A percentile compares a stretch with the other conserved stretches of the same genome.
Conservation (phyloP, 495 filamentous ascomycete genomes). For the Echria macrotheca region DNA sequence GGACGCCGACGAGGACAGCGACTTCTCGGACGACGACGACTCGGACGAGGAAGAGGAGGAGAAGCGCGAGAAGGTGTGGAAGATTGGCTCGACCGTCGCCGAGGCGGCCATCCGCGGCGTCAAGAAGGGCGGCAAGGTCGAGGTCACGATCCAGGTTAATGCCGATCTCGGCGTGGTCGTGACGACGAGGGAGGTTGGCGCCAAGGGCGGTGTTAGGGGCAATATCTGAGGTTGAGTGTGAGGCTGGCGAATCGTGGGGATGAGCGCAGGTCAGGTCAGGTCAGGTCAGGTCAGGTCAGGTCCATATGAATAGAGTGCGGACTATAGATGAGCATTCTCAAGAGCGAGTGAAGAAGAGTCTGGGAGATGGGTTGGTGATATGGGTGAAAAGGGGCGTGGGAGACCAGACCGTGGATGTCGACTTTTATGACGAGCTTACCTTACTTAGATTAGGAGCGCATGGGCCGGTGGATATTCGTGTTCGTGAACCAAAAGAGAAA, state of each 20-base stretch:
- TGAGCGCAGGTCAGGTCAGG: no score
- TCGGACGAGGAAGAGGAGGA: constrained; percentile 84
- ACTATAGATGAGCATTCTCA: no score
- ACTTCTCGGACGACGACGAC: constrained; percentile 57
- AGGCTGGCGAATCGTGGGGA: neutral
- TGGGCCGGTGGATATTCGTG: no score
- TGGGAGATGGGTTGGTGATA: no score
- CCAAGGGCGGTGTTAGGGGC: constrained; percentile 78
- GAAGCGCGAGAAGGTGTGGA: constrained; percentile 85
- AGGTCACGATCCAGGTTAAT: constrained; percentile 83
- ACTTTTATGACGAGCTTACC: no score
- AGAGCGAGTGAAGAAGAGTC: no score
- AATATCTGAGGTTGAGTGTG: constrained; percentile 36
- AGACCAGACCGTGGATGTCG: no score
- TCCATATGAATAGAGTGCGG: constrained; percentile 1
- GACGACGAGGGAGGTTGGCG: constrained; percentile 78
- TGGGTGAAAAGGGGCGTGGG: no score
- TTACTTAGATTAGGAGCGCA: no score
- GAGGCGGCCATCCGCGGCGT: constrained; percentile 78
- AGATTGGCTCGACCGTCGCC: constrained; percentile 74
- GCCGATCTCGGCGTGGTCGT: constrained; percentile 72
- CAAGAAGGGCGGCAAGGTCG: constrained; percentile 85
- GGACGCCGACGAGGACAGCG: constrained; percentile 46
- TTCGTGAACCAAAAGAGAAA: no score
- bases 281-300: no score